phyloP scores from a whole-genome alignment of 352 stramenopile genomes.

The Phytophthora foliorum region DNA sequence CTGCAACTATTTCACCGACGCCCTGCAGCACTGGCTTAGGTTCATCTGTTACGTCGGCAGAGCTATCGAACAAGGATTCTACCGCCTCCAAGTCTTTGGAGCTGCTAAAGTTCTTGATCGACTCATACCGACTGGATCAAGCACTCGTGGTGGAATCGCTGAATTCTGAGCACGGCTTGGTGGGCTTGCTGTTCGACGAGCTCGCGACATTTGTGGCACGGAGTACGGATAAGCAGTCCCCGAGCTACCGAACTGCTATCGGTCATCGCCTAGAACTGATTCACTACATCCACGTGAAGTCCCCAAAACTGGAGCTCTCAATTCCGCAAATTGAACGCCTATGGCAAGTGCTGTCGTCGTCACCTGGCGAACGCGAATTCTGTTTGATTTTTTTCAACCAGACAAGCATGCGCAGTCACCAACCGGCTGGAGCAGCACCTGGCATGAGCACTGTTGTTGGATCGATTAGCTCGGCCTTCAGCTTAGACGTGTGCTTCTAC shows the following conservation, averaged over 20 bases:
- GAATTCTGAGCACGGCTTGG: conserved; percentile 77
- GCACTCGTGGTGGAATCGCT: conserved; percentile 74
- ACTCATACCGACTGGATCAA: conserved; percentile 83
- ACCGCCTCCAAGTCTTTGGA: conserved; percentile 81
- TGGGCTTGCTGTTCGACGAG: conserved; percentile 86
- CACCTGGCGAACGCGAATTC: conserved; percentile 78
- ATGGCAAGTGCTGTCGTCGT: conserved; percentile 81
- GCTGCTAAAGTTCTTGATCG: conserved; percentile 89
- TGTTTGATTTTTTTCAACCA: conserved; percentile 90
- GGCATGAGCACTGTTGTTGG: conserved; percentile 28
- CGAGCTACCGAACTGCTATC: conserved; percentile 77
- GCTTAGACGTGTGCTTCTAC: conserved; percentile 76
- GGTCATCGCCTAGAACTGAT: conserved; percentile 89
- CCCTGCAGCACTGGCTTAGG: conserved; percentile 24
- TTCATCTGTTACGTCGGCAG: conserved; percentile 26
- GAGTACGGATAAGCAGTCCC: conserved; percentile 56
- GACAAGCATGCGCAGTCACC: conserved; percentile 63
- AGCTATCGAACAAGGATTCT: conserved; percentile 43
- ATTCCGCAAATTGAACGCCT: conserved; percentile 80
- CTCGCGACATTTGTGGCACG: conserved; percentile 81
- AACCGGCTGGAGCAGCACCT: conserved; percentile 36
- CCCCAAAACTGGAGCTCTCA: conserved; percentile 76
- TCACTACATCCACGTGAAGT: conserved; percentile 88
- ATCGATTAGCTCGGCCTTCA: conserved; percentile 82
- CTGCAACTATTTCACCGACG: conserved; percentile 23